Evolutionary conservation across 805 yeast species (phyloP).

Genomic region (Jamesozyma lodderae): DNA sequence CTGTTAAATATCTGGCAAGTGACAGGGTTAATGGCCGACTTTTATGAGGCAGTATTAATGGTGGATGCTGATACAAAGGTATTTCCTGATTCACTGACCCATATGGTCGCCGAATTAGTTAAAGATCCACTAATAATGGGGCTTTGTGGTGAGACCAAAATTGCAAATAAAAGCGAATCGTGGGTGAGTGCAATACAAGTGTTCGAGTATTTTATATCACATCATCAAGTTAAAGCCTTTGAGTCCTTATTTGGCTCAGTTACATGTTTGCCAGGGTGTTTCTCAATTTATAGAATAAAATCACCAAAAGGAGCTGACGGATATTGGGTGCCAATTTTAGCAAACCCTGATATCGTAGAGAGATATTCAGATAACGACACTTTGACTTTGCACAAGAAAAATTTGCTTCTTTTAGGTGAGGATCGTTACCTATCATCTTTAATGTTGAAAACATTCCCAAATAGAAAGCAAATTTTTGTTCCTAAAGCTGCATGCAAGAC

Average conservation of each 20-base stretch:
- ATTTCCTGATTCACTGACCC: conserved; percentile 78
- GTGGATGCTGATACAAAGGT: conserved; percentile 93
- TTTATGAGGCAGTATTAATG: conserved; percentile 77
- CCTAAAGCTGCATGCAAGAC: conserved; percentile 92
- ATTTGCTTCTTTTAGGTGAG: conserved; percentile 77
- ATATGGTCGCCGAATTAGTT: conserved; percentile 85
- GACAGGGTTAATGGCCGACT: conserved; percentile 77
- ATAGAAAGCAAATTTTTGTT: conserved; percentile 75
- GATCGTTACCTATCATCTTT: conserved; percentile 79
- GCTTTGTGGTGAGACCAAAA: conserved; percentile 89
- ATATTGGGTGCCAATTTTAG: conserved; percentile 86
- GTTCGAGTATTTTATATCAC: conserved; percentile 86
- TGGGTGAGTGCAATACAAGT: conserved; percentile 95
- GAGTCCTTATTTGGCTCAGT: conserved; percentile 91
- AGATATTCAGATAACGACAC: conserved; percentile 81
- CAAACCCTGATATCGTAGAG: conserved; percentile 90
- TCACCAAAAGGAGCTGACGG: conserved; percentile 75
- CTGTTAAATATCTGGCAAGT: conserved; percentile 67
- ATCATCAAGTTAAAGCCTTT: conserved; percentile 89
- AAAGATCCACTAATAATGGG: conserved; percentile 85
- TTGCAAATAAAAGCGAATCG: conserved; percentile 68
- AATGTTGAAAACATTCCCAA: conserved; percentile 85
- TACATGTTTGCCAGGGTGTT: conserved; percentile 93
- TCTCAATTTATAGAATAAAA: conserved; percentile 84
- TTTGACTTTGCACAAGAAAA: conserved; percentile 78